Evolutionary conservation across 352 stramenopile species (phyloP), one percentile per base, ranked within the genome.

Genomic region (Albugo laibachii): DNA sequence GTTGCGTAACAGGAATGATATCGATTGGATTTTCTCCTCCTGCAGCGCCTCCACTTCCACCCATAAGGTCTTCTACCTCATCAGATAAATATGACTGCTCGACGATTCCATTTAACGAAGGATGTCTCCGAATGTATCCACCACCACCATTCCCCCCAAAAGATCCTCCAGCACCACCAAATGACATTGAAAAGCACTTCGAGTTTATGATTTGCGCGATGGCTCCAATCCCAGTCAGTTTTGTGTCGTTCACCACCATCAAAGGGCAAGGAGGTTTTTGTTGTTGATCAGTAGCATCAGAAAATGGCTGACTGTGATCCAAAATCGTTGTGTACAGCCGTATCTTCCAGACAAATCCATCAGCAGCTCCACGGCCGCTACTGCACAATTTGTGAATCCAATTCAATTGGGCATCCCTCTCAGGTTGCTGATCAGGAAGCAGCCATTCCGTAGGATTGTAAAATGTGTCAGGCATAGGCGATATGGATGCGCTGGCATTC

Each of bases 11-110:
- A 39, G 70, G 71, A 14, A 80, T 80, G 8, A 83, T 41, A 47
- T 83, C 72, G 49, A 95, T 84, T 10, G 86, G 86, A 40, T 87
- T 62, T 19, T 63, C 44, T 11, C 79, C 80, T 15, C 86, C 83
- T 12, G 93, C 77, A 49, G 69, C 82, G 27, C 91, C 92, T 18
- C 91, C 91, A 53, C 83, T 96, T 8, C 92, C 92, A 24, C 87
- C 92, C 12, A 95, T 47, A 5, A 97, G 59, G 55, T 96, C 84
- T 5, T 54, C 46, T 1, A 93, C 58, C 1, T 44, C 35, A 2
- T 86, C 54, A 19, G 81, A 57, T 0, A 48, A 61, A 48, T 84
- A 82, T 4, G 40, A 13, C 38, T 24, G 20, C 36, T 53, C 37
- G 0, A 53, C 50, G 13, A 57, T 60, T 34, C 52, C 57, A 13